These are phyloP conservation scores for Boletus huronensis DNA, from an alignment of 768 basidiomycete genomes.

Conservation along the genomic window DNA sequence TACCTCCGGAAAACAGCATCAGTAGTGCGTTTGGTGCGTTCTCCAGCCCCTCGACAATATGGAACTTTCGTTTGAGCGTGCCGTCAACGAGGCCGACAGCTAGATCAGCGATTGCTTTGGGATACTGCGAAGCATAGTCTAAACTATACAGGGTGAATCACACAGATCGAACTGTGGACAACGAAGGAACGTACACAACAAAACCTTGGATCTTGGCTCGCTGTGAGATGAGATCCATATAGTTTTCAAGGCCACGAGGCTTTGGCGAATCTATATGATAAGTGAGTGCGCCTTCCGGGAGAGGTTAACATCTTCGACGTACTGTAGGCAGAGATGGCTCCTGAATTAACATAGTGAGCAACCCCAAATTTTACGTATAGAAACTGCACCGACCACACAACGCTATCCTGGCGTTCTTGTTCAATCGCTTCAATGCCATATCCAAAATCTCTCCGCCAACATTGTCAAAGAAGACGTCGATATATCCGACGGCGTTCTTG, in stretches of 20 bases:
- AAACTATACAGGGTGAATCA: constrained; percentile 42
- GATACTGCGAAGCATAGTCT: constrained; percentile 66
- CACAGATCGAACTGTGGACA: no score
- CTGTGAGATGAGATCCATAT: constrained; percentile 66
- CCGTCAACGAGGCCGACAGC: constrained; percentile 58
- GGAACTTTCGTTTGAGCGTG: constrained; percentile 75
- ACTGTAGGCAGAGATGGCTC: constrained; percentile 87
- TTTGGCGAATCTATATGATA: constrained; percentile 45
- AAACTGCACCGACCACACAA: constrained; percentile 64
- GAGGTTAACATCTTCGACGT: constrained; percentile 23
- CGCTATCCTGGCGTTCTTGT: constrained; percentile 71
- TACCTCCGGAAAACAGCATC: constrained; percentile 71
- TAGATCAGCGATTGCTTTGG: constrained; percentile 55
- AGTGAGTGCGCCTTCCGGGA: background rate
- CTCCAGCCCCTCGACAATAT: constrained; percentile 72
- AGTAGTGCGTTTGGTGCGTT: constrained; percentile 68
- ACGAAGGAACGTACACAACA: constrained; percentile 53
- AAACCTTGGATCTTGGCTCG: constrained; percentile 84
- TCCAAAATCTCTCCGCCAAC: constrained; percentile 82
- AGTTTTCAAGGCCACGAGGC: constrained; percentile 65
- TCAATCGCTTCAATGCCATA: constrained; percentile 68
- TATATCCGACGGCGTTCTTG: constrained; percentile 62
- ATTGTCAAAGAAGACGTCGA: constrained; percentile 87
- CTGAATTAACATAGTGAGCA: constrained; percentile 34
- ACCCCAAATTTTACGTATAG: background rate